Evolutionary conservation across 768 basidiomycete species (phyloP), one percentile per base, ranked within the genome.

Genomic region (Boletus pseudopeckii): DNA sequence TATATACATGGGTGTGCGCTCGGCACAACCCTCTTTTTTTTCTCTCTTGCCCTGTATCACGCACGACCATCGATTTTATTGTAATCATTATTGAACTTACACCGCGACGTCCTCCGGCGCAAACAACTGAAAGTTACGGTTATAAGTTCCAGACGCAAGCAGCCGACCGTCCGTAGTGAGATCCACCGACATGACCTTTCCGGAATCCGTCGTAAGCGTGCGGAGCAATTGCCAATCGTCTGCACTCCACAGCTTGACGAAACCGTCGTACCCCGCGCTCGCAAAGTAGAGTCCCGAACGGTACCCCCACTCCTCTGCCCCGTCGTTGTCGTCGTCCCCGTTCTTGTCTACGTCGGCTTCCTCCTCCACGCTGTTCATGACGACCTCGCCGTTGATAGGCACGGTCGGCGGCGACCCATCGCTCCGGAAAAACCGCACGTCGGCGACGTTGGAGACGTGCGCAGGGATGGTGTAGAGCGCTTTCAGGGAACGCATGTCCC

Each of bases 171-270:
- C 92, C 50, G 79, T 78, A 26, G 86, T 84, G 20, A 98, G 78
- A 68, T 99, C 97, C 10, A 98, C 94, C 7, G 90, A 92, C 97
- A 98, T 99, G 55, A 98, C 95, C 72, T 98, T 98, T n/a, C 95
- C 93, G 26, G 89, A 87, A 66, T 98, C 96, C 20, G 93, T 95
- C 48, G 92, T 85, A 53, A 99, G 77, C 41, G 89, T 89, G 57
- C 86, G 82, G 48, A 97, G 78, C 41, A 95, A 74, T 63, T 92
- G 93, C 97, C 97, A 99, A 65, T 99, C 97, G 67, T 98, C 97
- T 44, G 95, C 91, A 64, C 88, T 91, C 97, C 97, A 99, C 51
- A 99, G 65, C 70, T 97, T 94, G 66, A 99, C 91, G 53, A 88
- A 82, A 5, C 93, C 92, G 66, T 99, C 97, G 69, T 98, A 98